These are phyloP conservation scores for Trichoderma breve DNA, from an alignment of 2,329 filamentous ascomycete species.

Conservation along the genomic window DNA sequence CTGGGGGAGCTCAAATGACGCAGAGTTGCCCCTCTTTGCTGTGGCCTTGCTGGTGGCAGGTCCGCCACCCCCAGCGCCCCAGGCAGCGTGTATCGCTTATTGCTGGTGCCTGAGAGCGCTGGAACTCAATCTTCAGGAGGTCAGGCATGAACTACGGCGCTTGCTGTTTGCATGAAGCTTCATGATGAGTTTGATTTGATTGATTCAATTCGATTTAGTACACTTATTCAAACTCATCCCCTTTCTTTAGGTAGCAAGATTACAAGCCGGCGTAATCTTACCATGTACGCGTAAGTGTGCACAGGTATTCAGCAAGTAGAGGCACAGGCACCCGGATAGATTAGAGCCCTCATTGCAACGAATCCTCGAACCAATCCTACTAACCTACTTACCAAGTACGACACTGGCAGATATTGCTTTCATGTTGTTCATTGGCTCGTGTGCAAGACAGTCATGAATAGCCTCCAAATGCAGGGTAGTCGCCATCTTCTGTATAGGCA, in stretches of 20 bases:
- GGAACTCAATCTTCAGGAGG: neutral
- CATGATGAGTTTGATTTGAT: no score
- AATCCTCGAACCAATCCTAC: neutral
- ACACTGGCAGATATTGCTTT: neutral
- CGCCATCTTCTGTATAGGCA: neutral
- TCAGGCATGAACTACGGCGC: neutral
- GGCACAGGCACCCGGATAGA: neutral
- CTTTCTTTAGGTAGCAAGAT: neutral
- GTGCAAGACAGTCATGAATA: neutral
- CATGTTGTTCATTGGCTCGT: neutral
- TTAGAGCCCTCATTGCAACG: neutral
- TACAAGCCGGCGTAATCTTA: neutral
- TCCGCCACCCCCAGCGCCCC: neutral
- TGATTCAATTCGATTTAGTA: neutral
- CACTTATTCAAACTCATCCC: neutral
- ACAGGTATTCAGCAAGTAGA: neutral
- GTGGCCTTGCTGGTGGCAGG: neutral
- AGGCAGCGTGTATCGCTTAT: neutral
- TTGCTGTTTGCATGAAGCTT: neutral
- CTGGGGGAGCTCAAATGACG: conserved; percentile 26
- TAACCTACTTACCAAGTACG: neutral
- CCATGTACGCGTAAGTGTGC: neutral
- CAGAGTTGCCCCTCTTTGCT: conserved; percentile 23
- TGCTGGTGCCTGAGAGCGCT: conserved; percentile 18
- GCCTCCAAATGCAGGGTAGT: neutral